Evolutionary conservation across 179 eudicot species (phyloP).

Genomic region (Carnegiea gigantea): DNA sequence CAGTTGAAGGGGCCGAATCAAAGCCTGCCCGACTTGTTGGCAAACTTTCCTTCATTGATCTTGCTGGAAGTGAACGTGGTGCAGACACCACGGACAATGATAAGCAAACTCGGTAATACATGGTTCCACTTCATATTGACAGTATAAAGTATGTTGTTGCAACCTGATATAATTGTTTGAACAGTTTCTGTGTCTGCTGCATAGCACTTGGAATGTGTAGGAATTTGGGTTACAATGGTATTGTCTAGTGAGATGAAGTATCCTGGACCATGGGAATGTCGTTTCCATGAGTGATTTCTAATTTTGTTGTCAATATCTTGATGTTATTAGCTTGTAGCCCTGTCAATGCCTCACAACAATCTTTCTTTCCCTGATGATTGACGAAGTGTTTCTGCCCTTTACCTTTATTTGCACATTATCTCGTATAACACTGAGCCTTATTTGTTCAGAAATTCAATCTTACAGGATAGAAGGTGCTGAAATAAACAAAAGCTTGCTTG

Average conservation of each 20-base stretch:
- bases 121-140: neutral
- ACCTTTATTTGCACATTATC: neutral
- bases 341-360: no score
- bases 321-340: neutral
- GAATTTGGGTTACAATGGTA: neutral
- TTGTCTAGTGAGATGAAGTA: neutral
- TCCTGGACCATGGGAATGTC: neutral
- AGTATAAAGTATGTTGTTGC: neutral
- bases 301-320: neutral
- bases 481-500: slow-evolving; percentile 61
- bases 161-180: neutral
- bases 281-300: neutral
- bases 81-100: slow-evolving; percentile 68
- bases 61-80: slow-evolving; percentile 73
- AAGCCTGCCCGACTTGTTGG: slow-evolving; percentile 59
- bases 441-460: neutral
- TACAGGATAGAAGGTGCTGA: slow-evolving; percentile 62
- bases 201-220: neutral
- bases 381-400: neutral
- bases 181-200: neutral
- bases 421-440: neutral
- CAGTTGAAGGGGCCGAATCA: slow-evolving; percentile 43
- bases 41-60: slow-evolving; percentile 64
- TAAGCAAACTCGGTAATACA: slow-evolving; percentile 54
- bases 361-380: neutral